A percentile compares a stretch with the other conserved stretches of the same genome.
Conservation (phyloP, 768 basidiomycete genomes). For the Rubroboletus satanas region DNA sequence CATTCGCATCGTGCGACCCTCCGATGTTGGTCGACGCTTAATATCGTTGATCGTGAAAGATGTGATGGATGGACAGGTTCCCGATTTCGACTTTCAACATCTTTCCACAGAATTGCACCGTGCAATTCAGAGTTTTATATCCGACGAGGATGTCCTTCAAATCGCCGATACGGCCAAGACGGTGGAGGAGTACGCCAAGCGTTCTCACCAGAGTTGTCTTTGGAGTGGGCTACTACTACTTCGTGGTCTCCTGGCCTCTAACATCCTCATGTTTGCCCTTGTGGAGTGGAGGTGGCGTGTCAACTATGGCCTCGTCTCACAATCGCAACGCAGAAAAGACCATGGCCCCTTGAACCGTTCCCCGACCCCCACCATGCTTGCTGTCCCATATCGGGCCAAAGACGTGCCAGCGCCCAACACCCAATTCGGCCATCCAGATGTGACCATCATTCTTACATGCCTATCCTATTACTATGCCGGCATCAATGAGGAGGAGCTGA, state of each 20-base stretch:
- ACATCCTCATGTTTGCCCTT: conserved; percentile 18
- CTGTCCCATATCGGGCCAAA: too few species aligned
- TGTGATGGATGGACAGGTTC: not conserved
- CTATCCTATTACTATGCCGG: too few species aligned
- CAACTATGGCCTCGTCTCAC: conserved; percentile 10
- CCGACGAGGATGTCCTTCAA: not conserved
- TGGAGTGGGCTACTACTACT: conserved; percentile 11
- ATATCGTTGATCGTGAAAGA: not conserved
- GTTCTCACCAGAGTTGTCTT: not conserved
- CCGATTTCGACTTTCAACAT: not conserved
- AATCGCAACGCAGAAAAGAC: too few species aligned
- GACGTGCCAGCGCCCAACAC: too few species aligned
- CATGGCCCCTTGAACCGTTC: too few species aligned
- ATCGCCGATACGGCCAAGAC: not conserved
- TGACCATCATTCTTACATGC: too few species aligned
- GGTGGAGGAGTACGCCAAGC: conserved; percentile 1
- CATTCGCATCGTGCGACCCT: not conserved
- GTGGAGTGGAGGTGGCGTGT: conserved; percentile 25
- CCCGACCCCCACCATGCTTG: too few species aligned
- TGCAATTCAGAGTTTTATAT: too few species aligned
- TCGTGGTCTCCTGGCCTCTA: conserved; percentile 29
- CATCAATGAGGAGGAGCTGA: too few species aligned
- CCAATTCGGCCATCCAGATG: too few species aligned
- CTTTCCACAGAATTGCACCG: too few species aligned
- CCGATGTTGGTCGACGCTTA: not conserved